These are phyloP conservation scores for Lepidium aucheri DNA, from an alignment of 345 rosid genomes.

Conservation along the genomic window DNA sequence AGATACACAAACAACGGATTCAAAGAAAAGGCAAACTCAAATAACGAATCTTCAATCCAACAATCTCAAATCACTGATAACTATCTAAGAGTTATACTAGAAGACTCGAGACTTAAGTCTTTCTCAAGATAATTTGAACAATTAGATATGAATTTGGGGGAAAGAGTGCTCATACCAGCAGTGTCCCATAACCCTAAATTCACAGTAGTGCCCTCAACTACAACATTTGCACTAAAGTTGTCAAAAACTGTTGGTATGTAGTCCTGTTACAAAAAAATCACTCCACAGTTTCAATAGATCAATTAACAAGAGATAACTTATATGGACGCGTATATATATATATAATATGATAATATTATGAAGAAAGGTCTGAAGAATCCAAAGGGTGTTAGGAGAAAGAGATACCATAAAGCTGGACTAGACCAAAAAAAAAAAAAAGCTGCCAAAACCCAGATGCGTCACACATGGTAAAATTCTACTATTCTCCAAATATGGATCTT, in stretches of 20 bases:
- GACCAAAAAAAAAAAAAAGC: slow-evolving; percentile 11
- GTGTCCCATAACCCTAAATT: slow-evolving; percentile 98
- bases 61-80: neutral
- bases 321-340: neutral
- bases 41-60: neutral
- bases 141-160: neutral
- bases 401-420: slow-evolving; percentile 7
- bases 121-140: neutral
- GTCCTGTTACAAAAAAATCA: slow-evolving; percentile 54
- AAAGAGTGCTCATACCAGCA: slow-evolving; percentile 59
- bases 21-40: neutral
- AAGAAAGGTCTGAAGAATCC: neutral
- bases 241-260: slow-evolving; percentile 95
- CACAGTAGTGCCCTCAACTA: slow-evolving; percentile 87
- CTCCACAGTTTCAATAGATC: neutral
- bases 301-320: neutral
- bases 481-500: too few species aligned
- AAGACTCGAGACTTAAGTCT: neutral
- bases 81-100: neutral
- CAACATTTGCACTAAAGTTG: slow-evolving; percentile 96
- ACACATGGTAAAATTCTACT: neutral
- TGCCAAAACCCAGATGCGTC: slow-evolving; percentile 40
- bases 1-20: neutral
- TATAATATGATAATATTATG: neutral
- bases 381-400: neutral